Evolutionary conservation across 345 rosid species (phyloP).

Genomic region (Ceriops decandra): DNA sequence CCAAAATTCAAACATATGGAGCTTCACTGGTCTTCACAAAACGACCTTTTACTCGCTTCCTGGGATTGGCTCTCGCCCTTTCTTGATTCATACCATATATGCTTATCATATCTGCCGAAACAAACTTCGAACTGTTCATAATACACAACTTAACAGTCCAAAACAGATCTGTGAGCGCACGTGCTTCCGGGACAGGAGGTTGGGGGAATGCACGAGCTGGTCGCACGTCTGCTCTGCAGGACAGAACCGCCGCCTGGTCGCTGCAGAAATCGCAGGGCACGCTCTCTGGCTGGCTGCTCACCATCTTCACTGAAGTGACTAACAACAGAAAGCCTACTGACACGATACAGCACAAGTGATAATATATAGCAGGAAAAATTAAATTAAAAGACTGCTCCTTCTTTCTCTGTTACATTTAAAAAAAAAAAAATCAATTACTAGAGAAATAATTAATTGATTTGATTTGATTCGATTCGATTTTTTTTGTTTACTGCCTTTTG

Average conservation of each 20-base stretch:
- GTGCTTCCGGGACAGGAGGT: constrained; percentile 70
- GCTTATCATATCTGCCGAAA: constrained; percentile 70
- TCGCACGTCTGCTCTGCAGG: constrained; percentile 88
- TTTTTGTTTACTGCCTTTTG: background rate
- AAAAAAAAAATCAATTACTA: too few species aligned
- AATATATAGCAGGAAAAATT: too few species aligned
- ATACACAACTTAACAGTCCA: background rate
- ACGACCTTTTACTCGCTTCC: constrained; percentile 87
- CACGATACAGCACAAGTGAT: too few species aligned
- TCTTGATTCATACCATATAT: constrained; percentile 89
- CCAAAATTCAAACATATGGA: constrained; percentile 30
- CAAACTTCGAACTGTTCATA: background rate
- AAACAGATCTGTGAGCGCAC: constrained; percentile 83
- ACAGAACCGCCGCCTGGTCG: constrained; percentile 60
- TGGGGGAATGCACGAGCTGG: constrained; percentile 88
- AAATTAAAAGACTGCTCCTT: too few species aligned
- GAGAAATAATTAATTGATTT: too few species aligned
- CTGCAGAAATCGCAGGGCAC: constrained; percentile 76
- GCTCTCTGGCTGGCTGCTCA: constrained; percentile 22
- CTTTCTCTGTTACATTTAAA: too few species aligned
- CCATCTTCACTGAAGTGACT: constrained; percentile 25
- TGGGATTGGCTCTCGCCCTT: constrained; percentile 89
- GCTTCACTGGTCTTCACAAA: constrained; percentile 76
- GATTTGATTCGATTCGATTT: too few species aligned
- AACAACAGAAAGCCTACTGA: background rate